Evolutionary conservation across 1,284 basidiomycete species (phyloP), one percentile per base, ranked within the genome.

Genomic region (Tremellales sp.): DNA sequence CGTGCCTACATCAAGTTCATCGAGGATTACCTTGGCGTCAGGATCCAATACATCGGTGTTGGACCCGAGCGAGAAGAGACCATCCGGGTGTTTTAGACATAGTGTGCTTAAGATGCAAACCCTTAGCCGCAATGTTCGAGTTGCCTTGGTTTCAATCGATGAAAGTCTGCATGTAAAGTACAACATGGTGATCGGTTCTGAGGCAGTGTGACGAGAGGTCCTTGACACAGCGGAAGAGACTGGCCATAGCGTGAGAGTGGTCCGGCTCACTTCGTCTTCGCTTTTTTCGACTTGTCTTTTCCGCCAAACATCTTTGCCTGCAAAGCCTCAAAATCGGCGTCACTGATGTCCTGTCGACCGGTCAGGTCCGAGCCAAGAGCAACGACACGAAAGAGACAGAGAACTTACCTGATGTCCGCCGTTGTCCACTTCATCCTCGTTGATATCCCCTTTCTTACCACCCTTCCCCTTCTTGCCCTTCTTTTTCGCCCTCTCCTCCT

Each of bases 1-100:
- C 84, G 82, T 77, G 81, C 80, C 61, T 99, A 99, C 72, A 78
- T 98, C 56, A 81, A 82, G 58, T 97, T 87, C 68, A 89, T 97
- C 61, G 93, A 97, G 75, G 66, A 82, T 37, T 87, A 81, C 73
- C 75, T 91, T 19, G 80, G 80, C n/a, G 84, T 89, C 26, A 85
- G 84, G 48, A 79, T 97, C 54, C 85, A 87, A 59, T 75, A 67
- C 61, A 72, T 75, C 46, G 73, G 73, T 50, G 70, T 71, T 26
- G 73, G 73, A 29, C 72, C 72, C 24, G 68, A 65, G 22, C 60
- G 72, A 45, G 65, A 71, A 52, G 64, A 65, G 55, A 71, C 70
- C 50, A 72, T 75, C 53, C 61, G 54, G 15, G 26, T 60, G 23
- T 62, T 64, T 54, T 64, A 64, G 52, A 44, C 15, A 15, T 13